phyloP scores from a whole-genome alignment of 176 grass and related monocot genomes.

The Musa troglodytarum region DNA sequence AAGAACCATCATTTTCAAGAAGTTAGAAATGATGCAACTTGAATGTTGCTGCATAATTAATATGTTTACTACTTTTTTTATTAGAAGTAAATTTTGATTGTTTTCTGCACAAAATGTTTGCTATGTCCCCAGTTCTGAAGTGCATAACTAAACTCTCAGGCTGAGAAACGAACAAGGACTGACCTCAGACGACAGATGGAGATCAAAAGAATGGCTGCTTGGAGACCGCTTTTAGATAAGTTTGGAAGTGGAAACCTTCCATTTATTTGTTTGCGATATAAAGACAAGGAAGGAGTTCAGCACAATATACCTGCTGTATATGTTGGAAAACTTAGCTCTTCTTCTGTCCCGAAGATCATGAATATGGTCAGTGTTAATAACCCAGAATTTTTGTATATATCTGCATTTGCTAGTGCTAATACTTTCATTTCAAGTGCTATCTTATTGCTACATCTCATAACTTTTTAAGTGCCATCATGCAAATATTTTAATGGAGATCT shows the following conservation, averaged over 20 bases:
- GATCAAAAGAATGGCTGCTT: constrained; percentile 80
- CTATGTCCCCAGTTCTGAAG: too few relatives aligned
- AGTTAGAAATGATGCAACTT: too few relatives aligned
- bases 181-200: constrained; percentile 80
- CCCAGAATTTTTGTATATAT: neutral
- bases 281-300: constrained; percentile 92
- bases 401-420: neutral
- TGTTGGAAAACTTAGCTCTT: constrained; percentile 59
- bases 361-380: constrained; percentile 39
- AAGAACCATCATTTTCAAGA: too few relatives aligned
- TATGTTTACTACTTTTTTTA: neutral
- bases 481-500: neutral
- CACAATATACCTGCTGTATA: constrained; percentile 78
- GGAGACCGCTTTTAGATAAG: constrained; percentile 69
- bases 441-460: neutral
- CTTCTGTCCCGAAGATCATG: constrained; percentile 50
- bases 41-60: too few relatives aligned
- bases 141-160: constrained; percentile 26
- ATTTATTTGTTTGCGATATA: constrained; percentile 95
- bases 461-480: neutral
- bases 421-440: neutral
- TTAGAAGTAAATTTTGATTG: too few relatives aligned
- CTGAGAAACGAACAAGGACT: constrained; percentile 68
- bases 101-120: too few relatives aligned
- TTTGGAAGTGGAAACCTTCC: constrained; percentile 75